These are phyloP conservation scores for Wallemia hederae DNA, from an alignment of 1,284 basidiomycete species.

Conservation along the genomic window DNA sequence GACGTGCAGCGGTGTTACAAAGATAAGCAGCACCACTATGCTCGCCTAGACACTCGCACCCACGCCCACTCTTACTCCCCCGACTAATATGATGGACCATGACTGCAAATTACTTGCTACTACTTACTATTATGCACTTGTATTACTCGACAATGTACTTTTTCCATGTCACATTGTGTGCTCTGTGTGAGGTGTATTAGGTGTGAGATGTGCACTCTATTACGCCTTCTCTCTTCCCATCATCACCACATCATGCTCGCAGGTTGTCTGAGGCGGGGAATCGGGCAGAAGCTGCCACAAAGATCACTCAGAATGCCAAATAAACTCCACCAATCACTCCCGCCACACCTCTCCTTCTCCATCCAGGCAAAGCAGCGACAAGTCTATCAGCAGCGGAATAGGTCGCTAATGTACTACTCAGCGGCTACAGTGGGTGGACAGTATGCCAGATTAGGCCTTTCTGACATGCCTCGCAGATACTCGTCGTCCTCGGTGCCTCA, in stretches of 20 bases:
- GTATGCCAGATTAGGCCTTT: too few relatives aligned
- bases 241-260: background rate
- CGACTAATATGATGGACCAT: background rate
- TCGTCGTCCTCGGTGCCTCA: slow-evolving; percentile 50
- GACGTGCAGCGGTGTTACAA: too few relatives aligned
- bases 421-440: background rate
- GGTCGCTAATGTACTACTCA: background rate
- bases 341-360: too few relatives aligned
- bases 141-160: background rate
- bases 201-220: too few relatives aligned
- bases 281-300: too few relatives aligned
- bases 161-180: too few relatives aligned
- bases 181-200: too few relatives aligned
- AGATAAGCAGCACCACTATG: too few relatives aligned
- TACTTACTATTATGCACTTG: background rate
- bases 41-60: too few relatives aligned
- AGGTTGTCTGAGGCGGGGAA: background rate
- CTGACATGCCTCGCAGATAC: slow-evolving; percentile 24
- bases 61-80: too few relatives aligned
- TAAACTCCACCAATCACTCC: too few relatives aligned
- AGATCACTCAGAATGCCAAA: background rate
- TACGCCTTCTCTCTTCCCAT: background rate
- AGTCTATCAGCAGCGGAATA: background rate
- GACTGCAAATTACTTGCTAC: too few relatives aligned
- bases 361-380: background rate